These are phyloP conservation scores for Volvox africanus DNA, from an alignment of 139 green algal species.

Conservation along the genomic window DNA sequence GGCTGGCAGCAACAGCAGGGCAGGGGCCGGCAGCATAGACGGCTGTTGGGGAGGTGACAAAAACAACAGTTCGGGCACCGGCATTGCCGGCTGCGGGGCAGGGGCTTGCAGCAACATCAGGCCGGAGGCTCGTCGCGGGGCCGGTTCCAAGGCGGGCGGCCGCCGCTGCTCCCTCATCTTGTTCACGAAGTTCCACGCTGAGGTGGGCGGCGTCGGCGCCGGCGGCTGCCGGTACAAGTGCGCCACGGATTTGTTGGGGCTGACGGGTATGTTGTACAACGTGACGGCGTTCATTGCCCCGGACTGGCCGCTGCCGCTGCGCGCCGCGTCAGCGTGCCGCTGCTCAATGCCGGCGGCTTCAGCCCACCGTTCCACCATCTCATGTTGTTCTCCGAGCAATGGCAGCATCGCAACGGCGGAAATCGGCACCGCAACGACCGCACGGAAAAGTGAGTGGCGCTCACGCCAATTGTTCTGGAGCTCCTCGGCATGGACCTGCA, in stretches of 20 bases:
- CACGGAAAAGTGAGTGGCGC: conserved; percentile 21
- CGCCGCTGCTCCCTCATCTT: too few relatives aligned
- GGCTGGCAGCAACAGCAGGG: too few relatives aligned
- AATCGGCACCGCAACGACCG: conserved; percentile 33
- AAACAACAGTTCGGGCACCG: too few relatives aligned
- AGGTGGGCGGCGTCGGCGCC: neutral
- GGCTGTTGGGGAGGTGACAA: too few relatives aligned
- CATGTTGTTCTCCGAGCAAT: neutral
- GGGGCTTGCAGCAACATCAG: too few relatives aligned
- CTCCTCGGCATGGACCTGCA: neutral
- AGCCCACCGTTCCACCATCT: conserved; percentile 14
- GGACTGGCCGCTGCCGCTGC: neutral
- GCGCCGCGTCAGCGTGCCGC: neutral
- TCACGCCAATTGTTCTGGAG: conserved; percentile 41
- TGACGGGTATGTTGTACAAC: neutral
- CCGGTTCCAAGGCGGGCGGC: too few relatives aligned
- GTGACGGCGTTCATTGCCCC: neutral
- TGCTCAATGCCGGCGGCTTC: conserved; percentile 26
- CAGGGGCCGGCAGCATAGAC: too few relatives aligned
- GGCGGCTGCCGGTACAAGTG: conserved; percentile 33
- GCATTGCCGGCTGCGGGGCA: too few relatives aligned
- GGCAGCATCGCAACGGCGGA: conserved; percentile 5
- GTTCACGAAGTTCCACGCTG: too few relatives aligned
- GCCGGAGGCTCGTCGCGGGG: too few relatives aligned
- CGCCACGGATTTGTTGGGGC: neutral